Conservation (phyloP, 2,329 filamentous ascomycete genomes). For the Mycocentrospora acerina region DNA sequence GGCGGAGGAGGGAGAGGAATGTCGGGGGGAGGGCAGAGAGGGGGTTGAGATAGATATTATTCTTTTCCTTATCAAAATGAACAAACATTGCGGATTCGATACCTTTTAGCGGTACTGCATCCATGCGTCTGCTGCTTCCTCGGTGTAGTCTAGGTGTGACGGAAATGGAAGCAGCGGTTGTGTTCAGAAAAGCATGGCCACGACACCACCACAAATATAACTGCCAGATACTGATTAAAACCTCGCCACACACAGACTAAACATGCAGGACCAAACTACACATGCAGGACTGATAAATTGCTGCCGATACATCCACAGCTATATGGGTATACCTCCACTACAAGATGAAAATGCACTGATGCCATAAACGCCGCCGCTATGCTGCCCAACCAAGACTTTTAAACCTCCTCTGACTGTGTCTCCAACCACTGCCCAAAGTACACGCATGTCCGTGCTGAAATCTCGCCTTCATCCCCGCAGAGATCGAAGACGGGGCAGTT, state of each 20-base stretch:
- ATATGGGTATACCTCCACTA: slow-evolving; percentile 11
- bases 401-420: slow-evolving; percentile 32
- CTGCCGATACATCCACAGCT: too few relatives aligned
- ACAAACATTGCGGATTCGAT: too few relatives aligned
- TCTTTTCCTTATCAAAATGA: too few relatives aligned
- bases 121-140: slow-evolving; percentile 1
- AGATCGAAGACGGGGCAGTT: slow-evolving; percentile 90
- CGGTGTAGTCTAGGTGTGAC: too few relatives aligned
- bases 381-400: slow-evolving; percentile 10
- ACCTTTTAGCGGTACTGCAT: neutral
- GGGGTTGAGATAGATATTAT: slow-evolving; percentile 24
- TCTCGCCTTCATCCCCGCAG: slow-evolving; percentile 86
- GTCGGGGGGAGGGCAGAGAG: slow-evolving; percentile 48
- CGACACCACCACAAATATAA: too few relatives aligned
- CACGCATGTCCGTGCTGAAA: slow-evolving; percentile 85
- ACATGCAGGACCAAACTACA: too few relatives aligned
- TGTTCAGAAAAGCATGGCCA: too few relatives aligned
- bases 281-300: too few relatives aligned
- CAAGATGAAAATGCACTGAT: slow-evolving; percentile 11
- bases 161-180: too few relatives aligned
- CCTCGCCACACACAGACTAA: too few relatives aligned
- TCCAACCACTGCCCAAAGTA: slow-evolving; percentile 86
- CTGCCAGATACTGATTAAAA: too few relatives aligned
- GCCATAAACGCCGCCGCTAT: slow-evolving; percentile 30
- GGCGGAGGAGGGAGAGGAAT: slow-evolving; percentile 48